Percentiles rank a stretch among this genome's conserved stretches.
These are phyloP conservation scores for Auriscalpium vulgare DNA, from an alignment of 768 basidiomycete species.

Conservation along the genomic window DNA sequence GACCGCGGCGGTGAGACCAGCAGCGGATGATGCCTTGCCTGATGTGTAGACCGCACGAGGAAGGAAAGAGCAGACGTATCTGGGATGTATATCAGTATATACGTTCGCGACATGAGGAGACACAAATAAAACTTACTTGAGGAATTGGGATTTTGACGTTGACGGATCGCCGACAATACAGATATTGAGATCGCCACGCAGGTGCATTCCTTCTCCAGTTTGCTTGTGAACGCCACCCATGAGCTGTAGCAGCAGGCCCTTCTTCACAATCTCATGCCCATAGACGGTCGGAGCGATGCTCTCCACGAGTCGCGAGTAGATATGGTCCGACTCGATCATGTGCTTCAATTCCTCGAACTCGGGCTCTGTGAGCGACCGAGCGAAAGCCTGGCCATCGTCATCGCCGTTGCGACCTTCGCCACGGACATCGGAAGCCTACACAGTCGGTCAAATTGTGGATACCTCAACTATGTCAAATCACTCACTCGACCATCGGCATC, in stretches of 20 bases:
- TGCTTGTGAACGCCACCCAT: conserved; percentile 99
- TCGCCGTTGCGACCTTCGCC: conserved; percentile 82
- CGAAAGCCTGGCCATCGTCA: conserved; percentile 74
- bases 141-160: conserved; percentile 96
- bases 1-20: conserved; percentile 96
- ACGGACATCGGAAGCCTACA: conserved; percentile 75
- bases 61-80: conserved; percentile 96
- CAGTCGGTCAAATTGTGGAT: conserved; percentile 1
- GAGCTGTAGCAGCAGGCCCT: conserved; percentile 88
- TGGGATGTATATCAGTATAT: conserved; percentile 22
- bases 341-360: conserved; percentile 91
- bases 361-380: conserved; percentile 82
- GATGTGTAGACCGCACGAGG: conserved; percentile 98
- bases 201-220: conserved; percentile 91
- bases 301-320: conserved; percentile 88
- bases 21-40: conserved; percentile 98
- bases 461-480: conserved; percentile 1
- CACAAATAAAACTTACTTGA: conserved; percentile 59
- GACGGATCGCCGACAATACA: conserved; percentile 97
- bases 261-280: conserved; percentile 98
- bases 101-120: not conserved
- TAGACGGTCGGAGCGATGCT: conserved; percentile 98
- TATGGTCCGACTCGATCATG: conserved; percentile 93
- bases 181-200: conserved; percentile 98
- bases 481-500: conserved; percentile 84